Base-by-base conservation (phyloP, 768 basidiomycete genomes). In the Mycena albidolilacea region DNA sequence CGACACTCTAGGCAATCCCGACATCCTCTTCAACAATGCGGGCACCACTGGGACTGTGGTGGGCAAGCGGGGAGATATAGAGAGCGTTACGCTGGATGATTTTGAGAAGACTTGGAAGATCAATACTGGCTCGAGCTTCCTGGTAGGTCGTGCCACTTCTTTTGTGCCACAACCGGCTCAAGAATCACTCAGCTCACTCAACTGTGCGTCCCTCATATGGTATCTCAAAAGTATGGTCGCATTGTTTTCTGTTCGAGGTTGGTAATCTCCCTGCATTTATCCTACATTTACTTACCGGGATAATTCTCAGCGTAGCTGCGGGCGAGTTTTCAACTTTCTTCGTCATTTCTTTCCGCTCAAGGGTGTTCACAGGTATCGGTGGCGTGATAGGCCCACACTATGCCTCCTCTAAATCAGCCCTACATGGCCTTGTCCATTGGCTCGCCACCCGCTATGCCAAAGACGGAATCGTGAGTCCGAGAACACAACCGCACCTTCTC, bases 381-480 rank as follows among this genome's bases (percentile, higher is more conserved):
- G 89, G 89, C 1, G 86, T 89, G 1, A 81, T 90, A 55, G 89
- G 89, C 0, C 88, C 89, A 0, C 89, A 90, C 69, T 89, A 90
- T 66, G 87, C 89, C 7, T 89, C 87, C 0, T 88, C 88, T 0
- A 90, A 90, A 71, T 85, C 88, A 2, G 89, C 88, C 2, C 74
- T 89, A 71, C 88, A 89, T 71, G 89, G 89, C 0, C 80, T 89
- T 7, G 79, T 89, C 46, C 89, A 89, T 72, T 89, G 89, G 89
- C 78, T 89, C n/a, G 85, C 88, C 8, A 79, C 78, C 60, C 80
- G 87, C 46, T 87, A 89, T 72, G 85, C 85, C 15, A 86, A 86
- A 71, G 85, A 86, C 14, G 88, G 88, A 14, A 83, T 90, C 60
- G 89, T 89, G 75, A 54, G 85, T 78, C 3, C 41, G 10, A 11